phyloP scores from a whole-genome alignment of 768 basidiomycete species.

The Polyporus arcularius region DNA sequence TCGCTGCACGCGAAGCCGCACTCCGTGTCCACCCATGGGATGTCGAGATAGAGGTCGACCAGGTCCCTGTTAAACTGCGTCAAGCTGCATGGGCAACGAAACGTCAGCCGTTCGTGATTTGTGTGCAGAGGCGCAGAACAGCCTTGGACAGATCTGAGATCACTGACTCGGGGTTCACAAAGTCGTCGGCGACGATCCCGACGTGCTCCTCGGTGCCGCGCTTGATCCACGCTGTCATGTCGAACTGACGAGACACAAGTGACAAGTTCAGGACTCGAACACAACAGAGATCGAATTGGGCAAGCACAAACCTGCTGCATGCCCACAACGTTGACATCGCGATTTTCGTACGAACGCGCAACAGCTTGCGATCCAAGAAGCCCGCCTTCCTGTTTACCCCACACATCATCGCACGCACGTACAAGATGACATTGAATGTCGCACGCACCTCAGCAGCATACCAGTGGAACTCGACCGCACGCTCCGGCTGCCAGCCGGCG shows the following conservation, averaged over 20 bases:
- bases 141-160: too few relatives aligned
- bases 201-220: conserved; percentile 59
- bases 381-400: conserved; percentile 63
- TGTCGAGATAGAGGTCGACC: conserved; percentile 76
- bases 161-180: conserved; percentile 22
- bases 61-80: conserved; percentile 80
- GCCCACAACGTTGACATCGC: conserved; percentile 66
- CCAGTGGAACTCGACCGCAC: conserved; percentile 80
- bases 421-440: background rate
- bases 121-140: too few relatives aligned
- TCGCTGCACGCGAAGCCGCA: conserved; percentile 96
- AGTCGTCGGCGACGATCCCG: conserved; percentile 83
- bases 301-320: conserved; percentile 70
- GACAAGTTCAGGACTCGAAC: conserved; percentile 12
- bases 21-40: conserved; percentile 85
- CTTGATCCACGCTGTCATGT: conserved; percentile 97
- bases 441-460: conserved; percentile 73
- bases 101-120: conserved; percentile 3
- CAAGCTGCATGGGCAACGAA: conserved; percentile 48
- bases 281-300: too few relatives aligned
- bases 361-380: conserved; percentile 90
- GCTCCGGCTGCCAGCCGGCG: conserved; percentile 65
- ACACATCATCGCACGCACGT: background rate
- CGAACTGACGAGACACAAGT: conserved; percentile 51
- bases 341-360: conserved; percentile 69